Conservation (phyloP, 2,329 filamentous ascomycete species). For the Pleurostoma richardsiae region DNA sequence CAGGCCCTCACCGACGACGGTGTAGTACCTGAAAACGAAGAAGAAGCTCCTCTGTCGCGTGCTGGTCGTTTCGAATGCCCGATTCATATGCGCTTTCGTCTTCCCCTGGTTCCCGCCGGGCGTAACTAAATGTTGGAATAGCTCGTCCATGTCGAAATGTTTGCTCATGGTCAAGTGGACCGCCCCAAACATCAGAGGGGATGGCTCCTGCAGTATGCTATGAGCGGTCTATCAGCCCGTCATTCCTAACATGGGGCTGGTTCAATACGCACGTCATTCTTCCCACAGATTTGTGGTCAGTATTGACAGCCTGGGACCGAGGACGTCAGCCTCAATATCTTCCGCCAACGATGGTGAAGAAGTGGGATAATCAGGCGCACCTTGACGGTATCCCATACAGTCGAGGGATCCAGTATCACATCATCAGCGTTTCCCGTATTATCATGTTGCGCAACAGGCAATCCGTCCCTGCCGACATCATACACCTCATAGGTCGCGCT, state of each 20-base stretch:
- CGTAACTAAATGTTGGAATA: slow-evolving; percentile 49
- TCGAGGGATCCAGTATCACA: slow-evolving; percentile 30
- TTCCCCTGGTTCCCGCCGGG: slow-evolving; percentile 37
- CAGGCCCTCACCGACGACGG: slow-evolving; percentile 49
- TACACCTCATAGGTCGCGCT: slow-evolving; percentile 54
- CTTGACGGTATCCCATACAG: slow-evolving; percentile 34
- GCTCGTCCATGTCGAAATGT: slow-evolving; percentile 58
- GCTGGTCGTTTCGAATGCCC: slow-evolving; percentile 37
- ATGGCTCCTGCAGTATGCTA: slow-evolving; percentile 56
- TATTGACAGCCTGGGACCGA: slow-evolving; percentile 22
- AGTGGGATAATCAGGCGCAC: neutral
- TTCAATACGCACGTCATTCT: slow-evolving; percentile 45
- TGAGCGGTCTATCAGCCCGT: neutral
- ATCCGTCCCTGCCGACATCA: slow-evolving; percentile 43
- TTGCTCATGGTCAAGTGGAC: slow-evolving; percentile 52
- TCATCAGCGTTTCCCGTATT: slow-evolving; percentile 28
- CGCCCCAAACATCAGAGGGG: slow-evolving; percentile 53
- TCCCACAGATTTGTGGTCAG: slow-evolving; percentile 38
- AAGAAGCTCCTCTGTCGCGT: slow-evolving; percentile 52
- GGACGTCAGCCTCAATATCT: too few species aligned
- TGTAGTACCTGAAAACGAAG: slow-evolving; percentile 63
- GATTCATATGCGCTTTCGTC: slow-evolving; percentile 41
- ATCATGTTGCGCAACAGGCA: slow-evolving; percentile 28
- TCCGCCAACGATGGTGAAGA: too few species aligned
- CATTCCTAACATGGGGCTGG: too few species aligned